A percentile compares a stretch with the other conserved stretches of the same genome.
Conservation (phyloP, 1,139 yeast genomes). For the Magnusiomyces magnusii region DNA sequence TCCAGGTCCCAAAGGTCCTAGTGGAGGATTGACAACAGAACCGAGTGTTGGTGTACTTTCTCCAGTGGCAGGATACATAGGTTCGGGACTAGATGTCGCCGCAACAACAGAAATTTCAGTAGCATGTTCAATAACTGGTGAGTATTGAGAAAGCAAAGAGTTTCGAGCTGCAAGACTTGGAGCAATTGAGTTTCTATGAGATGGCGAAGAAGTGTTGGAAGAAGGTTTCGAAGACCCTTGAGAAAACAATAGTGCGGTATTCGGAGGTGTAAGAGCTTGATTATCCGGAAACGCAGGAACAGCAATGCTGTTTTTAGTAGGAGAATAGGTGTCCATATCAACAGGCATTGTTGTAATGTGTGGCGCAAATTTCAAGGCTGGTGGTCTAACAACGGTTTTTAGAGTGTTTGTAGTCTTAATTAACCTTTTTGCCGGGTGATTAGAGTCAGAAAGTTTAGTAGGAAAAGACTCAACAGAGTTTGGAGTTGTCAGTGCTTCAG, state of each 20-base stretch:
- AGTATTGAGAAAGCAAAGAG: conserved; percentile 18
- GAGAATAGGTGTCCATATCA: no score
- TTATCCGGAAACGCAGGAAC: neutral
- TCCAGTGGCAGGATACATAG: neutral
- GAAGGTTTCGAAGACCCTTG: neutral
- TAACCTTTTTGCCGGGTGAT: neutral
- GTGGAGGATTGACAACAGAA: neutral
- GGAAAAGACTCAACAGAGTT: neutral
- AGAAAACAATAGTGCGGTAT: neutral
- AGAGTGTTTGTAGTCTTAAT: neutral
- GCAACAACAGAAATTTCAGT: conserved; percentile 14
- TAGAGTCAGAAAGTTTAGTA: neutral
- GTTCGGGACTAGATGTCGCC: neutral
- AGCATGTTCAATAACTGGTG: conserved; percentile 19
- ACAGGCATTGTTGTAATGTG: neutral
- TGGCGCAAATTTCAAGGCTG: neutral
- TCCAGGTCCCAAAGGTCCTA: neutral
- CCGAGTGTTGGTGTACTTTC: neutral
- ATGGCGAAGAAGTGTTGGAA: neutral
- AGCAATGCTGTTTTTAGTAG: neutral
- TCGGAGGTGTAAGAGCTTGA: neutral
- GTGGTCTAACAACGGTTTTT: neutral
- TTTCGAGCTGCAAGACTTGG: conserved; percentile 16
- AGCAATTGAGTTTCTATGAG: conserved; percentile 11
- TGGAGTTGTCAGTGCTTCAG: no score